Base-by-base conservation (phyloP, 176 grass and related monocot species). In the Thalia dealbata region DNA sequence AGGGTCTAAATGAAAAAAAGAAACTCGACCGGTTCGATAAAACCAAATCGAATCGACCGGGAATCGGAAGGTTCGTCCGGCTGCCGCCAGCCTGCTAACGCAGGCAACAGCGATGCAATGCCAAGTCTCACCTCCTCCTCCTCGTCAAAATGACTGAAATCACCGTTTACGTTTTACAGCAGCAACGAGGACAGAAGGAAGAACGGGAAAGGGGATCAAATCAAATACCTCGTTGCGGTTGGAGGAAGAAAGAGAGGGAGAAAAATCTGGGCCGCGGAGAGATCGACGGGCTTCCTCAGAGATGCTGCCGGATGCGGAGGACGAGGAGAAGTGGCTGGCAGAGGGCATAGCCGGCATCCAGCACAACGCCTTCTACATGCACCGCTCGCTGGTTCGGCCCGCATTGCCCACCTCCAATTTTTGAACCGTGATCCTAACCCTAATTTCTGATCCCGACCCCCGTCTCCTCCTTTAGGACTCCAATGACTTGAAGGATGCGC, bases 291-390 rank as follows among this genome's bases (percentile, higher is more conserved):
- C 35, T 14, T 32, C 45, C 25, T 28, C 52, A 43, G 43, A 78
- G 90, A 91, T 97, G 95, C 81, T 76, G 58, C 81, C 84, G 61
- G 85, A 82, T 45, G 78, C 74, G 71, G 83, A 97, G 67, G 95
- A 93, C 18, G 95, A 97, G 90, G 95, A 93, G 83, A 88, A 91
- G 74, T 92, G 87, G 90, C 90, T 97, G 73, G 90, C 87, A 30
- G 95, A 97, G 81, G 90, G 90, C 85, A 97, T 97, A 85, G 90
- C 95, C 76, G 95, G 95, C 70, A 77, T 97, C 79, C 95, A 97
- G 81, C 90, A 97, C 77, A 92, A 86, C 85, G 95, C 95, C 76
- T 97, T 90, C 83, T 91, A 92, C 85, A 92, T 97, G 90, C 95
- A 97, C 85, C 95, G 87, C 46, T 87, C 95, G 38, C 87, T 97